Conservation (phyloP, 78 protist species). For the Dictyostelium capitatum region DNA sequence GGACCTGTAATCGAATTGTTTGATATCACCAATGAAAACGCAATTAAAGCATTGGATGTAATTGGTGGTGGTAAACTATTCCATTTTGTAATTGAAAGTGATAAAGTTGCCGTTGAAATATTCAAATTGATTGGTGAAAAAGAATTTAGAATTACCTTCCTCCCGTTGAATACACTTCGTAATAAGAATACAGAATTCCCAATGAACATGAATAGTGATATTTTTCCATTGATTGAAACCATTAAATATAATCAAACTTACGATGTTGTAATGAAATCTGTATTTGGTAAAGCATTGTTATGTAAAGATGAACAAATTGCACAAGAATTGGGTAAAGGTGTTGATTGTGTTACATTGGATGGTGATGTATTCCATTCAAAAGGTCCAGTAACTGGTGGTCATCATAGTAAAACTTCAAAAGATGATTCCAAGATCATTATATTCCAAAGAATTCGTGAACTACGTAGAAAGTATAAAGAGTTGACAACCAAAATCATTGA, state of each 20-base stretch:
- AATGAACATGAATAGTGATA: background rate
- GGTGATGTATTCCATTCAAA: constrained; percentile 94
- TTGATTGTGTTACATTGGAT: constrained; percentile 93
- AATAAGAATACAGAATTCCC: background rate
- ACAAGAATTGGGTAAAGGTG: constrained; percentile 5
- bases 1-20: constrained; percentile 97
- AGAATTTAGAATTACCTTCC: constrained; percentile 91
- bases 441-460: constrained; percentile 6
- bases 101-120: constrained; percentile 74
- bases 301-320: constrained; percentile 88
- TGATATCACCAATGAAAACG: constrained; percentile 49
- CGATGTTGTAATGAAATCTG: constrained; percentile 54
- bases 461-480: constrained; percentile 13
- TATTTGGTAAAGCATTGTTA: constrained; percentile 92
- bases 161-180: constrained; percentile 93
- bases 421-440: constrained; percentile 16
- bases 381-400: constrained; percentile 98
- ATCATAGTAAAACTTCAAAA: constrained; percentile 62
- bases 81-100: constrained; percentile 96
- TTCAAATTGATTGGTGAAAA: constrained; percentile 79
- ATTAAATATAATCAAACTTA: constrained; percentile 32
- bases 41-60: constrained; percentile 93
- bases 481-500: background rate
- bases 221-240: constrained; percentile 44
- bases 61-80: constrained; percentile 94